These are phyloP conservation scores for Asterionellopsis glacialis DNA, from an alignment of 108 stramenopile genomes.

Conservation along the genomic window DNA sequence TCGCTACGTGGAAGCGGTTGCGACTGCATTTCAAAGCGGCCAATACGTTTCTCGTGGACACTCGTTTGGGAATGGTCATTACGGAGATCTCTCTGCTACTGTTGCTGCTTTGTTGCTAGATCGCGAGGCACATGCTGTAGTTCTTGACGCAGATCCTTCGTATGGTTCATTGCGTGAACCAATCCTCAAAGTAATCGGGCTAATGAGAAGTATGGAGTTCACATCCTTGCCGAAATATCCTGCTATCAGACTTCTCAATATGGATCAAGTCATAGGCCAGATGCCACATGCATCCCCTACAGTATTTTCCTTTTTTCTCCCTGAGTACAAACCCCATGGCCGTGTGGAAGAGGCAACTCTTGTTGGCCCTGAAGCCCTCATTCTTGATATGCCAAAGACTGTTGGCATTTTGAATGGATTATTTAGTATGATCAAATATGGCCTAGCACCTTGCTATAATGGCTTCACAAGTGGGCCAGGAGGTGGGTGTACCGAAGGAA, in stretches of 20 bases:
- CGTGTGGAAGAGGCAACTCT: conserved; percentile 13
- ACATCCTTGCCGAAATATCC: conserved; percentile 4
- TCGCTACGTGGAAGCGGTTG: conserved; percentile 23
- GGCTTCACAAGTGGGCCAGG: not conserved
- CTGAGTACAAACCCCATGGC: conserved; percentile 31
- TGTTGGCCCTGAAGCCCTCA: conserved; percentile 25
- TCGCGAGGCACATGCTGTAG: conserved; percentile 19
- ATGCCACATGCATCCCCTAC: conserved; percentile 20
- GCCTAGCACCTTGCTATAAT: conserved; percentile 26
- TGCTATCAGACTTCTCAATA: not conserved
- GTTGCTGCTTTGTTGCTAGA: conserved; percentile 44
- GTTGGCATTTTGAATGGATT: conserved; percentile 21
- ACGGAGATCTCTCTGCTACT: conserved; percentile 40
- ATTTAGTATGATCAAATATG: conserved; percentile 18
- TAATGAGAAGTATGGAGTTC: conserved; percentile 27
- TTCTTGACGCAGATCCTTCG: conserved; percentile 34
- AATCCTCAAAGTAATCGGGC: conserved; percentile 32
- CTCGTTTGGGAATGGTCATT: conserved; percentile 21
- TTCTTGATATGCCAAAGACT: conserved; percentile 15
- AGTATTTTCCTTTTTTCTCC: conserved; percentile 53
- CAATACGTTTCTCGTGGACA: not conserved
- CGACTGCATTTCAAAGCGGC: conserved; percentile 29
- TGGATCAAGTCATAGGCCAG: conserved; percentile 27
- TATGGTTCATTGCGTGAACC: conserved; percentile 28
- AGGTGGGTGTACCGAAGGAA: too few relatives aligned